Evolutionary conservation across 345 rosid genomes (phyloP).

Genomic region (Gossypium rotundifolium): DNA sequence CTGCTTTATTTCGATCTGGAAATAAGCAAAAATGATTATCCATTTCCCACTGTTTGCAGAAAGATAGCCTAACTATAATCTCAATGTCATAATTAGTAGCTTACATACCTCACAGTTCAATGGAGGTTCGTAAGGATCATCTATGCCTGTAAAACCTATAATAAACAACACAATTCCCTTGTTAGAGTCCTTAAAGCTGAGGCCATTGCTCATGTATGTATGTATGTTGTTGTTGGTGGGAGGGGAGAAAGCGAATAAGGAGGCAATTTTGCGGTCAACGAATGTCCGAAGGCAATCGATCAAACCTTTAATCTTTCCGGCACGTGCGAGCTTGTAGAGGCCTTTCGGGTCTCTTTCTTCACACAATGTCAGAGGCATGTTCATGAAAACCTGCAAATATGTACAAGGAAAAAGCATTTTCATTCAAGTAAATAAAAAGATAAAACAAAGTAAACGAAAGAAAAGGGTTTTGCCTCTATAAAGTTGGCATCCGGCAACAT

Average conservation of each 20-base stretch:
- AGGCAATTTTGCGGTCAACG: neutral
- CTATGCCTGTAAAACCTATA: conserved; percentile 92
- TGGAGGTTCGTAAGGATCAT: conserved; percentile 90
- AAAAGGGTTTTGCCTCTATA: conserved; percentile 50
- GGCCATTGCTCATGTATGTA: too few relatives aligned
- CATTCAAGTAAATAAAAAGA: conserved; percentile 5
- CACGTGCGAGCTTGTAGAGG: conserved; percentile 87
- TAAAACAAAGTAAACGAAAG: neutral
- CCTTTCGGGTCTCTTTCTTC: conserved; percentile 91
- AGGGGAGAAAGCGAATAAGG: neutral
- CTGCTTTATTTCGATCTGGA: conserved; percentile 67
- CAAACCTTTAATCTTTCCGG: conserved; percentile 82
- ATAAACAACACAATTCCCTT: neutral
- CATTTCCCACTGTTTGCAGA: neutral
- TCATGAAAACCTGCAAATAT: conserved; percentile 69
- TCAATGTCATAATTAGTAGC: neutral
- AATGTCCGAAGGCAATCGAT: neutral
- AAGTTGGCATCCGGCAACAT: conserved; percentile 58
- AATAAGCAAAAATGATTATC: neutral
- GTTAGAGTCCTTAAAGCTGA: too few relatives aligned
- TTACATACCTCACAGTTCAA: conserved; percentile 65
- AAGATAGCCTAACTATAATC: neutral
- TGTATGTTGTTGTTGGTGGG: too few relatives aligned
- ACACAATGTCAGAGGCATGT: conserved; percentile 71
- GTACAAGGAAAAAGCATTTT: neutral